A percentile compares a stretch with the other conserved stretches of the same genome.
These are phyloP conservation scores for Hura crepitans DNA, from an alignment of 441 rosid species.

Conservation along the genomic window DNA sequence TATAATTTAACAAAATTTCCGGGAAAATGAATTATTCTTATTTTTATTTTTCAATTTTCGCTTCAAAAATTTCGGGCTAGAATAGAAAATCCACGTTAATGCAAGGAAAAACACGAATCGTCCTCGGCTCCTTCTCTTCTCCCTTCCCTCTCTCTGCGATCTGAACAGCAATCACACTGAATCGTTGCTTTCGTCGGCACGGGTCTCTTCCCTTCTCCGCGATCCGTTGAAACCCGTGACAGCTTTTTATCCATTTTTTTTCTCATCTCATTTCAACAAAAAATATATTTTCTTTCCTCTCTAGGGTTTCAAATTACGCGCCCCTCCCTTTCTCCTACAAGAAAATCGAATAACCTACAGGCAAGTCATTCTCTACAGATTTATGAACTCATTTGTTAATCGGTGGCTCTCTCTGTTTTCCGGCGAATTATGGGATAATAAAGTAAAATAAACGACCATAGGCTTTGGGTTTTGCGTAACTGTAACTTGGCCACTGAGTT, in stretches of 20 bases:
- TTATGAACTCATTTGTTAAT: not conserved
- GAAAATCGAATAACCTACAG: slow-evolving; percentile 18
- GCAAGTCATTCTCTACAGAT: slow-evolving; percentile 25
- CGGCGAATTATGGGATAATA: not conserved
- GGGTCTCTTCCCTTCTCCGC: slow-evolving; percentile 20
- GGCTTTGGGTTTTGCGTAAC: not conserved
- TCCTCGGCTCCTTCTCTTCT: slow-evolving; percentile 7
- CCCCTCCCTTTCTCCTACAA: not conserved
- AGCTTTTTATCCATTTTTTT: slow-evolving; percentile 13
- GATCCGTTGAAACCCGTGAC: slow-evolving; percentile 23
- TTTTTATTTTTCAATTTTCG: no score
- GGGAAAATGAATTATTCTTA: no score
- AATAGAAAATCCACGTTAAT: slow-evolving; percentile 2
- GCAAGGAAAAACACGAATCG: not conserved
- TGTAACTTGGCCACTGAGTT: not conserved
- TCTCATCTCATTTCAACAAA: not conserved
- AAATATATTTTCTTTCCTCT: not conserved
- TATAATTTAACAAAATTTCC: no score
- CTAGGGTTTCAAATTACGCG: slow-evolving; percentile 40
- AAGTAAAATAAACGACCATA: not conserved
- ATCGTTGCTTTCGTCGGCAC: slow-evolving; percentile 20
- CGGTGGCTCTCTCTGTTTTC: slow-evolving; percentile 11
- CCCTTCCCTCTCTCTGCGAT: slow-evolving; percentile 19
- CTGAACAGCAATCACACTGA: slow-evolving; percentile 19
- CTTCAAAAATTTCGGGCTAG: not conserved